Conservation (phyloP, 78 protist genomes). For the Capsaspora owczarzaki region DNA sequence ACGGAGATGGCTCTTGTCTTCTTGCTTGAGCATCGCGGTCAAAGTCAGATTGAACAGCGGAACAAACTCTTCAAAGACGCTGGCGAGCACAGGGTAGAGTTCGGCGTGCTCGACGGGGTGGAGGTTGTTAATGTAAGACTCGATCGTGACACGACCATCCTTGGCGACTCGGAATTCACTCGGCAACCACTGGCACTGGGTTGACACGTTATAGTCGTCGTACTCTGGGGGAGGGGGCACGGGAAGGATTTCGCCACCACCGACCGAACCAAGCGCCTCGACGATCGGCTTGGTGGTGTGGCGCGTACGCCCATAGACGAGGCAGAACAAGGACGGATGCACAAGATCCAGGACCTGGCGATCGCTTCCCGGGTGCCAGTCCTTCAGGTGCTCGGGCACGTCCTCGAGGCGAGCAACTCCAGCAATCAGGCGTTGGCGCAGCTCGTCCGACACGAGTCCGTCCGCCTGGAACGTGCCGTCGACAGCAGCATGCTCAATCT, state of each 20-base stretch:
- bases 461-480: slow-evolving; percentile 3
- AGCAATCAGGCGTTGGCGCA: not conserved
- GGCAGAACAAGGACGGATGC: slow-evolving; percentile 30
- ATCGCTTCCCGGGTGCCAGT: not conserved
- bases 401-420: not conserved
- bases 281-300: not conserved
- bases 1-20: no score
- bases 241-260: not conserved
- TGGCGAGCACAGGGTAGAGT: slow-evolving; percentile 22
- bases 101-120: slow-evolving; percentile 30
- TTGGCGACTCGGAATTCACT: slow-evolving; percentile 15
- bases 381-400: not conserved
- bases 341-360: slow-evolving; percentile 28
- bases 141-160: slow-evolving; percentile 37
- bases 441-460: not conserved
- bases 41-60: slow-evolving; percentile 33
- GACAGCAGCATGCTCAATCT: not conserved
- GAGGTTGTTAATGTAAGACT: slow-evolving; percentile 43
- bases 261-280: not conserved
- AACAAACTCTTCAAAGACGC: slow-evolving; percentile 24
- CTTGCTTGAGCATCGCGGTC: not conserved
- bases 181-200: slow-evolving; percentile 45
- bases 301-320: not conserved
- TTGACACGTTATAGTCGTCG: not conserved
- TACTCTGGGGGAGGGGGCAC: no score